A percentile compares a stretch with the other conserved stretches of the same genome.
Conservation (phyloP, 768 basidiomycete genomes). For the Coprinopsis sp. region DNA sequence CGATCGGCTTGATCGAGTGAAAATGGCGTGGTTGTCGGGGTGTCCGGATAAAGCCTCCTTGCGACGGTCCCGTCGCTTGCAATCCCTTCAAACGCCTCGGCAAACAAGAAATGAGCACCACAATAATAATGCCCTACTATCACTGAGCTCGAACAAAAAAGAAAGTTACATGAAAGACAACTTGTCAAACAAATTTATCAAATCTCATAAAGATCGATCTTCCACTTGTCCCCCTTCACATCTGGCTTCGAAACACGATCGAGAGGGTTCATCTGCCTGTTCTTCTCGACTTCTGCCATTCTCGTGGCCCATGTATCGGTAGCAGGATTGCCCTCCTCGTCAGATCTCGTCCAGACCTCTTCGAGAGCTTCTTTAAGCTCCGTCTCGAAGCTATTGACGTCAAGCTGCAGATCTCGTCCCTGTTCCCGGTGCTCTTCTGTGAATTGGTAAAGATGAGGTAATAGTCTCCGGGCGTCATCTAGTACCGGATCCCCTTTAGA, state of each 20-base stretch:
- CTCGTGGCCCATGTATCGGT: conserved; percentile 46
- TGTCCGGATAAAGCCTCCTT: too few relatives aligned
- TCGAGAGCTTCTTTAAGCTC: conserved; percentile 56
- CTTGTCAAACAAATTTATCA: conserved; percentile 11
- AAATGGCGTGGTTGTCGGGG: too few relatives aligned
- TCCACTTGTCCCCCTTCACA: conserved; percentile 35
- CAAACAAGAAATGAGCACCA: too few relatives aligned
- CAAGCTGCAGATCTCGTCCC: conserved; percentile 58
- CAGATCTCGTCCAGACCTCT: conserved; percentile 57
- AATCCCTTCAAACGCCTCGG: too few relatives aligned
- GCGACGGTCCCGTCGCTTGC: too few relatives aligned
- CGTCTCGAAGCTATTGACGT: conserved; percentile 49
- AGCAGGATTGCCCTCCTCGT: conserved; percentile 22
- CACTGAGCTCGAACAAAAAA: too few relatives aligned
- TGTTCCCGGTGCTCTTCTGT: conserved; percentile 64
- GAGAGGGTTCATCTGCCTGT: conserved; percentile 41
- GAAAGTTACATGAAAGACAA: too few relatives aligned
- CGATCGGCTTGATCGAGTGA: too few relatives aligned
- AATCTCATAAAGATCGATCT: conserved; percentile 37
- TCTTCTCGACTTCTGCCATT: conserved; percentile 51
- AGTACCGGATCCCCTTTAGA: conserved; percentile 8
- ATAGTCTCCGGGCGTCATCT: conserved; percentile 66
- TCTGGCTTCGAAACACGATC: conserved; percentile 53
- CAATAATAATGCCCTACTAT: too few relatives aligned
- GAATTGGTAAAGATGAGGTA: conserved; percentile 76